Percentiles rank a stretch among this genome's conserved stretches.
These are phyloP conservation scores for Taxillus chinensis DNA, from an alignment of 164 flowering plant genomes.

Conservation along the genomic window DNA sequence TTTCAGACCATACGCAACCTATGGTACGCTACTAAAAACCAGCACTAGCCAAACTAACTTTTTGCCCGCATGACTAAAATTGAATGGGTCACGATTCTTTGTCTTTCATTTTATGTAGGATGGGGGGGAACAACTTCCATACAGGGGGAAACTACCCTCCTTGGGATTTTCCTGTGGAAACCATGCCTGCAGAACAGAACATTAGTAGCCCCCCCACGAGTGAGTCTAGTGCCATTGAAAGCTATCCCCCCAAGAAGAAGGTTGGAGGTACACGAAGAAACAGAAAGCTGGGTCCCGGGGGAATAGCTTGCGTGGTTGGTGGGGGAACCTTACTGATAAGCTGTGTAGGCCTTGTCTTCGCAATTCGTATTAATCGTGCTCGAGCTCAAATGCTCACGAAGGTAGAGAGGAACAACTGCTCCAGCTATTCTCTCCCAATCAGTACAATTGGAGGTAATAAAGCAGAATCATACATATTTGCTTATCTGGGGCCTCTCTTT, in stretches of 20 bases:
- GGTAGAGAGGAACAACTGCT: conserved; percentile 17
- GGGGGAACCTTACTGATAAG: conserved; percentile 38
- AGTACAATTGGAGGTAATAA: conserved; percentile 34
- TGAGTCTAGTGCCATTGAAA: conserved; percentile 54
- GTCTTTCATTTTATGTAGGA: conserved; percentile 26
- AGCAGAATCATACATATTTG: neutral
- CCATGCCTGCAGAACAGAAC: conserved; percentile 24
- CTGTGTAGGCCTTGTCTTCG: conserved; percentile 32
- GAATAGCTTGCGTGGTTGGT: conserved; percentile 34
- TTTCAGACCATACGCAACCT: conserved; percentile 51
- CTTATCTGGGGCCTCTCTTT: neutral
- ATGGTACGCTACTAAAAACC: conserved; percentile 29
- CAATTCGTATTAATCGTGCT: conserved; percentile 21
- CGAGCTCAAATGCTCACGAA: conserved; percentile 13
- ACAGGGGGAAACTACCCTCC: conserved; percentile 36
- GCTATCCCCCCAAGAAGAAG: conserved; percentile 22
- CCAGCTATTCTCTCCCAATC: conserved; percentile 27
- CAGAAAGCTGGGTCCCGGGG: conserved; percentile 33
- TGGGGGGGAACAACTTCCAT: conserved; percentile 56
- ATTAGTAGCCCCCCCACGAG: conserved; percentile 36
- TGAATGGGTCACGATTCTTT: neutral
- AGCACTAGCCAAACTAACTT: neutral
- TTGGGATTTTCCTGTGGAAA: conserved; percentile 48
- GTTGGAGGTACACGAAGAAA: conserved; percentile 15
- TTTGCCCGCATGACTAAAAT: neutral